Percentiles rank a stretch among this genome's conserved stretches.
Evolutionary conservation across 208 protist species (phyloP).

Genomic region (Leishmania aethiopica): DNA sequence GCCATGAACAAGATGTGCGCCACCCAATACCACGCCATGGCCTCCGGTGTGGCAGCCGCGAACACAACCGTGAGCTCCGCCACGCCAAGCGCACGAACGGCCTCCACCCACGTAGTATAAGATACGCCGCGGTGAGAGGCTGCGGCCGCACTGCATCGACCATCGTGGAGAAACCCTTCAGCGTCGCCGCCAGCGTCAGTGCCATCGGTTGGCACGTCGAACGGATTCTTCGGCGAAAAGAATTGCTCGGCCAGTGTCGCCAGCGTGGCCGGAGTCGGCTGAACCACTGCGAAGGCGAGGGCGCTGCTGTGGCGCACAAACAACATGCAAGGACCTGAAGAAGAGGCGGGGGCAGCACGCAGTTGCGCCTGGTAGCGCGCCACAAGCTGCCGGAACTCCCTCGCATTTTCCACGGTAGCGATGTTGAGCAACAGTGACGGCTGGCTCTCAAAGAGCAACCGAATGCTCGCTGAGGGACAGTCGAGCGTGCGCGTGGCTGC

Average conservation of each 20-base stretch:
- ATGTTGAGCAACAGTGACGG: constrained; percentile 24
- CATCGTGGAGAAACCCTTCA: neutral
- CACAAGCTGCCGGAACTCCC: constrained; percentile 18
- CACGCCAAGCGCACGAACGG: constrained; percentile 27
- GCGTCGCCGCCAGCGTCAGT: neutral
- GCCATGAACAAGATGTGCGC: constrained; percentile 46
- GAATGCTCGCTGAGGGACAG: constrained; percentile 14
- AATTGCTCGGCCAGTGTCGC: constrained; percentile 55
- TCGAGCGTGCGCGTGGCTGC: neutral
- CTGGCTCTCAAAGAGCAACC: constrained; percentile 30
- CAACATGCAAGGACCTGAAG: constrained; percentile 24
- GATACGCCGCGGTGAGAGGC: constrained; percentile 9
- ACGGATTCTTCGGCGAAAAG: constrained; percentile 29
- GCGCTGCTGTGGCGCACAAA: constrained; percentile 30
- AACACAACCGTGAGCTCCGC: constrained; percentile 59
- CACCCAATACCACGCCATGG: constrained; percentile 58
- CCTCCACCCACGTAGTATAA: constrained; percentile 14
- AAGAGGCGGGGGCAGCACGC: constrained; percentile 14
- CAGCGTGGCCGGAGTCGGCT: constrained; percentile 47
- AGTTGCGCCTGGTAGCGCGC: constrained; percentile 26
- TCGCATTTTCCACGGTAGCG: constrained; percentile 15
- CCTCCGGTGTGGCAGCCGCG: constrained; percentile 42
- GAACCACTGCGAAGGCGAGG: constrained; percentile 39
- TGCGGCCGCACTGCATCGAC: neutral
- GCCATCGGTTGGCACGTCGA: constrained; percentile 3